A percentile compares a stretch with the other conserved stretches of the same genome.
phyloP scores from a whole-genome alignment of 176 grass and related monocot species.

The Themeda triandra region DNA sequence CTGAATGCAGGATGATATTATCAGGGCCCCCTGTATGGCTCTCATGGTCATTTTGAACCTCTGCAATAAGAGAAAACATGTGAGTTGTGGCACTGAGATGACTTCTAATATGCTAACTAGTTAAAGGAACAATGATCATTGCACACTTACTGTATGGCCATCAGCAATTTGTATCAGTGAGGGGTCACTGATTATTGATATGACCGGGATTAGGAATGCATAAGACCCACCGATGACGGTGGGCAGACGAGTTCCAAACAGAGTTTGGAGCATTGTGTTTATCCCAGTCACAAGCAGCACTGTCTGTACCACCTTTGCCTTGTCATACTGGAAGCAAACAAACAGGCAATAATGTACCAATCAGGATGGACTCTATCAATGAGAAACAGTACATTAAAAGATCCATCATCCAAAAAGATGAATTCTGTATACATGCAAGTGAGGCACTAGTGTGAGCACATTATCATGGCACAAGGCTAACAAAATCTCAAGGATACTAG shows the following conservation, averaged over 20 bases:
- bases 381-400: not conserved
- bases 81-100: not conserved
- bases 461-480: not conserved
- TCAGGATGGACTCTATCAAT: slow-evolving; percentile 9
- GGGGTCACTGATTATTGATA: slow-evolving; percentile 70
- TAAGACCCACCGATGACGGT: slow-evolving; percentile 73
- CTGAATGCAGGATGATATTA: slow-evolving; percentile 82
- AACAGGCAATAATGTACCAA: slow-evolving; percentile 10
- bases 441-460: not conserved
- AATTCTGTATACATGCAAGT: not conserved
- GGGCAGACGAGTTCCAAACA: slow-evolving; percentile 78
- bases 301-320: slow-evolving; percentile 77
- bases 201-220: slow-evolving; percentile 65
- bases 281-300: slow-evolving; percentile 77
- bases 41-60: slow-evolving; percentile 78
- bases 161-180: slow-evolving; percentile 56
- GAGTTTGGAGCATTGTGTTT: slow-evolving; percentile 78
- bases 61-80: slow-evolving; percentile 31
- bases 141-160: slow-evolving; percentile 46
- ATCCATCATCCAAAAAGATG: not conserved
- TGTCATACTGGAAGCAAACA: slow-evolving; percentile 54
- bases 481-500: not conserved
- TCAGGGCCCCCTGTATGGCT: slow-evolving; percentile 74
- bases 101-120: not conserved
- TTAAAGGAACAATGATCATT: not conserved